Evolutionary conservation across 2,329 filamentous ascomycete genomes (phyloP).

Genomic region (Aspergillus sp.): DNA sequence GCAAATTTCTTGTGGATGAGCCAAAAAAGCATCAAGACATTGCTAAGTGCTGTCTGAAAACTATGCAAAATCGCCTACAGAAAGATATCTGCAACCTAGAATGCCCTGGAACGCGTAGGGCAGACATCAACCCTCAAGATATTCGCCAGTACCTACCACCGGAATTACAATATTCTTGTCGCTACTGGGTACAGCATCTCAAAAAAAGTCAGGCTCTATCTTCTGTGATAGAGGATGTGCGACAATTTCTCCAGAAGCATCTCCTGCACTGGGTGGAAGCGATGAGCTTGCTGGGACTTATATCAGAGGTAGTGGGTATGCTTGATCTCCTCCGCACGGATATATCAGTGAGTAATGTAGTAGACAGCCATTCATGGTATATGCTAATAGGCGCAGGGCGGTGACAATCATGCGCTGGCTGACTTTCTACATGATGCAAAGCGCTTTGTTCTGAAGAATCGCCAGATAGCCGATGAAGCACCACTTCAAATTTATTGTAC

Average conservation of each 20-base stretch:
- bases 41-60: conserved; percentile 19
- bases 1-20: background rate
- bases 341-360: background rate
- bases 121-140: conserved; percentile 5
- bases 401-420: background rate
- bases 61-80: conserved; percentile 25
- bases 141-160: no score
- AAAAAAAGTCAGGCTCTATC: no score
- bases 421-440: conserved; percentile 35
- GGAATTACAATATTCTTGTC: no score
- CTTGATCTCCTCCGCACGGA: no score
- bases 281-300: no score
- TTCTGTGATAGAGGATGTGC: no score
- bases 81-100: conserved; percentile 24
- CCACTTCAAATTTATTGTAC: conserved; percentile 42
- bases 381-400: conserved; percentile 1
- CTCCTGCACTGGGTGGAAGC: no score
- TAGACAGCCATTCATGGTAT: background rate
- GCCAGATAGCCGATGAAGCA: conserved; percentile 30
- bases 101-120: conserved; percentile 6
- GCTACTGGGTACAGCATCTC: no score
- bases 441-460: conserved; percentile 35
- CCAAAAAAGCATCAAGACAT: conserved; percentile 28
- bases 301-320: no score
- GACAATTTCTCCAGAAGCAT: no score